Percentiles rank a stretch among this genome's conserved stretches.
Evolutionary conservation across 202 grass and related monocot species (phyloP).

Genomic region (Schoenoplectus tabernaemontani): DNA sequence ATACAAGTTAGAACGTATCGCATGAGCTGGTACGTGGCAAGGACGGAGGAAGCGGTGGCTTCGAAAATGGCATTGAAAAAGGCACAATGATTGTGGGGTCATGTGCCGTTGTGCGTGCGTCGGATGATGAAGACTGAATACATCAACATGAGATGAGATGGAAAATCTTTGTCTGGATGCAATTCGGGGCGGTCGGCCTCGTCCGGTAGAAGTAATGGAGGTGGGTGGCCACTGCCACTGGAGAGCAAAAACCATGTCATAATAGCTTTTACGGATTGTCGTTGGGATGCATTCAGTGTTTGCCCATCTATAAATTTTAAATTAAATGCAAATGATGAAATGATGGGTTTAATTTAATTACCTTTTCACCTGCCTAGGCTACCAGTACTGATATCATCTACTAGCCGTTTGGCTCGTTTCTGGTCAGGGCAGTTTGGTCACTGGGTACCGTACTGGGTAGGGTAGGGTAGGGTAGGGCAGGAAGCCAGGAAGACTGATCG

Average conservation of each 20-base stretch:
- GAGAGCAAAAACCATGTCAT: no score
- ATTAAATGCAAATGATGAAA: no score
- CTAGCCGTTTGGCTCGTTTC: background rate
- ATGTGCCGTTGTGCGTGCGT: background rate
- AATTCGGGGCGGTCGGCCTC: background rate
- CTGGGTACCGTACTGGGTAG: background rate
- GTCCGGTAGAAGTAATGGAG: slow-evolving; percentile 5
- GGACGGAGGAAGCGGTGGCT: background rate
- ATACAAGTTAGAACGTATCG: background rate
- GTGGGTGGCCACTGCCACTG: no score
- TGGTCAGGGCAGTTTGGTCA: no score
- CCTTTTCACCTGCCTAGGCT: background rate
- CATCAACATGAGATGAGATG: no score
- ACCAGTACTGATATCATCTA: background rate
- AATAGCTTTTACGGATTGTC: no score
- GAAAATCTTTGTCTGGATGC: no score
- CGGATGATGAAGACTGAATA: background rate
- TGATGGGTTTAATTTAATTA: no score
- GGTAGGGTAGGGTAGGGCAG: no score
- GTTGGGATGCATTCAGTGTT: background rate
- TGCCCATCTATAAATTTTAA: no score
- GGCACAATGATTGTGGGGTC: background rate
- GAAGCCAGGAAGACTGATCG: background rate
- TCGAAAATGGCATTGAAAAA: background rate
- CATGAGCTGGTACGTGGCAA: background rate